Base-by-base conservation (phyloP, 345 rosid genomes). In the Noccaea caerulescens region DNA sequence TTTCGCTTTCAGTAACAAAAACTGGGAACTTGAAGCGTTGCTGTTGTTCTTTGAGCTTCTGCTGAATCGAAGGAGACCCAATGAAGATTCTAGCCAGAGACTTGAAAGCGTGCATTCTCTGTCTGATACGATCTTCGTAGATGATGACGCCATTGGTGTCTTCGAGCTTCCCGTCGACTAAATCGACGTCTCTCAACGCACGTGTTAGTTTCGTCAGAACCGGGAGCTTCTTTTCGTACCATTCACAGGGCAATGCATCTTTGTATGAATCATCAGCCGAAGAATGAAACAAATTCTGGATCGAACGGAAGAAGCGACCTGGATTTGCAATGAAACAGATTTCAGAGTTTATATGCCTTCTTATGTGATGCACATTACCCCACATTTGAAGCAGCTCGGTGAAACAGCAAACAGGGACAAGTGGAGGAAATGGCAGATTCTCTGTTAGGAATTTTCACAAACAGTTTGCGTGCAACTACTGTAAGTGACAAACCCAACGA, bases 21-120 rank as follows among this genome's bases (percentile, higher is more conserved):
- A 56, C 41, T 50, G 49, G 82, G 63, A 54, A 65, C 10, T 65
- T 63, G 10, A 59, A 58, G 0, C 73, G 58, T 16, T 60, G 46
- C 5, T 77, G 55, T 11, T 32, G 55, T n/a, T 32, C 71, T 76
- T 54, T 81, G 9, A 84, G 58, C 20, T 77, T 80, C 38, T 69
- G 59, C 85, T 87, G 96, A 72, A 79, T 75, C 3, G 81, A 72
- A 20, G 93, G 83, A 54, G 83, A 87, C 9, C 93, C 93, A 43
- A 93, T 54, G 68, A 85, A 86, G 57, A 78, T 80, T 63, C 89
- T 82, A 7, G 79, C 90, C 1, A 93, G 77, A 12, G 88, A 88
- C 80, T 88, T 90, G 43, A 82, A 84, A 20, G 80, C 80, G 2
- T 55, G 72, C 90, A 86, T 82, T 64, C 75, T 84, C 3, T 69